Base-by-base conservation (phyloP, 768 basidiomycete species). In the Termitomyces sp. region DNA sequence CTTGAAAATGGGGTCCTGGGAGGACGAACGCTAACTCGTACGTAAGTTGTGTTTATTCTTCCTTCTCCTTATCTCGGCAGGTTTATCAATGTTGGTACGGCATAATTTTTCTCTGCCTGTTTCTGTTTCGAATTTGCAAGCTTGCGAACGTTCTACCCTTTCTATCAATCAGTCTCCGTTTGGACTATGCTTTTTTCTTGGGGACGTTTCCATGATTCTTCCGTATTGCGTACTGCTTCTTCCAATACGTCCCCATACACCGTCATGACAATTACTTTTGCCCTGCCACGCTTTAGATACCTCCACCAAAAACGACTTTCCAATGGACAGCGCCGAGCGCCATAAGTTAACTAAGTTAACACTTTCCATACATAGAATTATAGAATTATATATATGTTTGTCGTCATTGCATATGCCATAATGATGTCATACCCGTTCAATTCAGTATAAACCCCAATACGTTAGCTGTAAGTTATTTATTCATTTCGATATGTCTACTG, bases 1-100 rank as follows among this genome's bases (percentile, higher is more conserved):
- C 71, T 74, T 94, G 74, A 87, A 83, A 66, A 86, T 88, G 81
- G 84, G 87, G 22, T 82, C 86, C 49, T 87, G 82, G 79, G 87
- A 87, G 58, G 80, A 84, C 28, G 83, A 84, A 49, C 68, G 14
- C 13, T 53, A 42, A 42, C 20, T 12, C n/a, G 36, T 35, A 18
- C 36, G 18, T 16, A 16, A 38, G 22, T 30, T 32, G 26, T 10
- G 54, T n/a, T 20, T 38, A 43, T 26, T 22, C 13, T 30, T 10
- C 14, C 28, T 26, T 40, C 36, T 32, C 54, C 33, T 49, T n/a
- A 22, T 26, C 8, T 30, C 18, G 9, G 16, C 46, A 12, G 43
- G 50, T 47, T 24, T 28, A 9, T 51, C 30, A 12, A n/a, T 45
- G 49, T 7, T 53, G 40, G 30, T 58, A 43, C 22, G n/a, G 16